Percentiles rank a stretch among this genome's conserved stretches.
These are phyloP conservation scores for Blastocystis sp. DNA, from an alignment of 352 stramenopile species.

Conservation along the genomic window DNA sequence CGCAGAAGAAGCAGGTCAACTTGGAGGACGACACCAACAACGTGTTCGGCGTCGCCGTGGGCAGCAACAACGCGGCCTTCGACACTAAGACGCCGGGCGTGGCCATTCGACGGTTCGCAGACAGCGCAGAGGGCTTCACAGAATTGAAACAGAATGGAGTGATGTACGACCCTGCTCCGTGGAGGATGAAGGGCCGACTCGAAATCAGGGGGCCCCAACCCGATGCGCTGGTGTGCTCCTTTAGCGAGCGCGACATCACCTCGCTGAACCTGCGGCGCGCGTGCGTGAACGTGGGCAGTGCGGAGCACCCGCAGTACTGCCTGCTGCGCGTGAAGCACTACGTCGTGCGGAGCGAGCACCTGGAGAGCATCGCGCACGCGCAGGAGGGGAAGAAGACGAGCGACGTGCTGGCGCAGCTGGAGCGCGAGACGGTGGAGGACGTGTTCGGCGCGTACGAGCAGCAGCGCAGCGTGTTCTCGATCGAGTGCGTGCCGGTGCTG, in stretches of 20 bases:
- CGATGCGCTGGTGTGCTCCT: background rate
- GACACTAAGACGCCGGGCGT: background rate
- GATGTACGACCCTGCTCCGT: slow-evolving; percentile 2
- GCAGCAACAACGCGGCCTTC: slow-evolving; percentile 5
- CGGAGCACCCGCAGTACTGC: slow-evolving; percentile 10
- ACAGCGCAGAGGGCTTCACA: background rate
- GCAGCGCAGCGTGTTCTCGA: background rate
- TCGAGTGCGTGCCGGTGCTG: slow-evolving; percentile 22
- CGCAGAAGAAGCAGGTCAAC: slow-evolving; percentile 42
- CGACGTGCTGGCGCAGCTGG: background rate
- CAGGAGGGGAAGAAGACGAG: background rate
- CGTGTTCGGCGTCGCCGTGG: slow-evolving; percentile 14
- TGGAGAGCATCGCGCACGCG: background rate
- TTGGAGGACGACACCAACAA: slow-evolving; percentile 18
- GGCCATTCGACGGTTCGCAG: background rate
- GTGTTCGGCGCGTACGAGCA: background rate
- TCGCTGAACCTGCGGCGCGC: slow-evolving; percentile 32
- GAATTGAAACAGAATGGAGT: background rate
- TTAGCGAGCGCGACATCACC: background rate
- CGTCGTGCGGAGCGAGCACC: background rate
- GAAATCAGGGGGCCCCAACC: background rate
- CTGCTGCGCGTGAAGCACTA: background rate
- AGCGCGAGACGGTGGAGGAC: background rate
- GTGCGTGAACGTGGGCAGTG: slow-evolving; percentile 30
- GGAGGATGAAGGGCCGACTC: background rate